Conservation (phyloP, 805 yeast genomes). For the Cyberlindnera mycetangii region DNA sequence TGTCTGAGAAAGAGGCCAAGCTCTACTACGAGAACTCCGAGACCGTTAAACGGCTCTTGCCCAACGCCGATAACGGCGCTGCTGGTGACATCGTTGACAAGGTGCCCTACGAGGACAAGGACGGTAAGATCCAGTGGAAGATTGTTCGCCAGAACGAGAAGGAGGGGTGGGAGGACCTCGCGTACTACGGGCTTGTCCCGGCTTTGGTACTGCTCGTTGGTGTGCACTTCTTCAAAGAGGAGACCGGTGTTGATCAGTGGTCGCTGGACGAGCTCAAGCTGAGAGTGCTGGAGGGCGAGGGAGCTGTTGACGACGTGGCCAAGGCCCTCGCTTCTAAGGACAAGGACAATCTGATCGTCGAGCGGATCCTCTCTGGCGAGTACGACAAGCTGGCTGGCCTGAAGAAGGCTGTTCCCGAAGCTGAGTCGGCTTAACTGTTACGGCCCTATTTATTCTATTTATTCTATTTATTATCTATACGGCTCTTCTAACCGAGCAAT, state of each 20-base stretch:
- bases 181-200: constrained; percentile 72
- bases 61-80: constrained; percentile 41
- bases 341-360: constrained; percentile 76
- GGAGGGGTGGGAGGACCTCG: constrained; percentile 84
- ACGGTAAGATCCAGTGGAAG: constrained; percentile 79
- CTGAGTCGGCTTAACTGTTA: constrained; percentile 4
- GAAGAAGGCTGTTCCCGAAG: constrained; percentile 32
- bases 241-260: constrained; percentile 64
- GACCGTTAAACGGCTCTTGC: constrained; percentile 55
- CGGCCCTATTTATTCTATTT: constrained; percentile 16
- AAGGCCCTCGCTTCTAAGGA: constrained; percentile 54
- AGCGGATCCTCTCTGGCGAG: constrained; percentile 79
- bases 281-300: constrained; percentile 68
- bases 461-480: constrained; percentile 5
- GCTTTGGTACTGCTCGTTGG: constrained; percentile 56
- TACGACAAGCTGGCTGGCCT: constrained; percentile 68
- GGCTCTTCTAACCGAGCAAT: background rate
- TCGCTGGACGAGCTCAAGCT: constrained; percentile 78
- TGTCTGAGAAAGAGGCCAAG: constrained; percentile 51
- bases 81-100: constrained; percentile 73
- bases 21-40: constrained; percentile 59
- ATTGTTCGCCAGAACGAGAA: constrained; percentile 69
- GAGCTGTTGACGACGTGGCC: constrained; percentile 43
- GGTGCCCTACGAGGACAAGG: constrained; percentile 76
- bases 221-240: constrained; percentile 47